These are phyloP conservation scores for Ophiostoma himal-ulmi DNA, from an alignment of 2,329 filamentous ascomycete species.

Conservation along the genomic window DNA sequence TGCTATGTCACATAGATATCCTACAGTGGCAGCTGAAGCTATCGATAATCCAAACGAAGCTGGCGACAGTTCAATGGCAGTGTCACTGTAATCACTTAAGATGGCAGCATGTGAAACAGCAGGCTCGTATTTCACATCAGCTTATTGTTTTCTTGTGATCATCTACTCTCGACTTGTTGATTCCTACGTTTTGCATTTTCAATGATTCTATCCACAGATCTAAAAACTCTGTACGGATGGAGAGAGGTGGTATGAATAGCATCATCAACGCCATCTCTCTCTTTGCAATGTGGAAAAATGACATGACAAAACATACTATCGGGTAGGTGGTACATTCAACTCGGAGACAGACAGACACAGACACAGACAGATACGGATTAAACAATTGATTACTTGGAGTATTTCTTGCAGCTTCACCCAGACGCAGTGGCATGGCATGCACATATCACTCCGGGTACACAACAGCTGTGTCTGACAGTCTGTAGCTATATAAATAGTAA, in stretches of 20 bases:
- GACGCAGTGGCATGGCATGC: background rate
- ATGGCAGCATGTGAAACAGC: background rate
- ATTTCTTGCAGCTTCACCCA: background rate
- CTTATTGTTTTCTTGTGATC: no score
- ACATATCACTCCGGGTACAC: background rate
- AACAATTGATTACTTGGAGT: background rate
- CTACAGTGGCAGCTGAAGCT: background rate
- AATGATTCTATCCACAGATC: background rate
- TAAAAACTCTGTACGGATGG: background rate
- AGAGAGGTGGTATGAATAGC: background rate
- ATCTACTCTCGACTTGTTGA: background rate
- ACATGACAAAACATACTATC: background rate
- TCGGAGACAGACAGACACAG: background rate
- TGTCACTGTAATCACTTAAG: background rate
- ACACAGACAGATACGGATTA: no score
- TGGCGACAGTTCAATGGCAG: background rate
- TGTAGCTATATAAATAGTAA: background rate
- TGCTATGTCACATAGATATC: background rate
- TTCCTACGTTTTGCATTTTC: background rate
- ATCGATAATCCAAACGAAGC: background rate
- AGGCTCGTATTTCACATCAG: background rate
- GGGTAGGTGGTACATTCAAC: background rate
- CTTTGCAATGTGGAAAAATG: slow-evolving; percentile 1
- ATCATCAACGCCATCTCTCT: background rate
- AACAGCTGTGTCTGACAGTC: background rate